Conservation (phyloP, 176 grass and related monocot genomes). For the Bonia amplexicaulis region DNA sequence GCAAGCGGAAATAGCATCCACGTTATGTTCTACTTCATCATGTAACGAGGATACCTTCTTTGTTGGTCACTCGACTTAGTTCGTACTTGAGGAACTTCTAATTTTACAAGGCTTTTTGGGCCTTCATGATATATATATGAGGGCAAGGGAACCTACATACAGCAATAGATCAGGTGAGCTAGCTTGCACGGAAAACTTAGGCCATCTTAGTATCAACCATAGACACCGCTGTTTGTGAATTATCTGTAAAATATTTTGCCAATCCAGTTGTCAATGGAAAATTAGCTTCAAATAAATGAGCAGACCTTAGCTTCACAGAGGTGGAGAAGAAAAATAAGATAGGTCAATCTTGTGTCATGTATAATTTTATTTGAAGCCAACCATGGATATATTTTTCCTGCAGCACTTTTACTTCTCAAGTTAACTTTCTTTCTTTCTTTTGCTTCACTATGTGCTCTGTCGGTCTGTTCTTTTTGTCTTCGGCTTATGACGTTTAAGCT, state of each 20-base stretch:
- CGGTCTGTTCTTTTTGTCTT: no score
- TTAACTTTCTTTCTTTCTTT: background rate
- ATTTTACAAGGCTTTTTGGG: background rate
- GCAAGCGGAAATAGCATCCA: background rate
- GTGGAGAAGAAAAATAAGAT: background rate
- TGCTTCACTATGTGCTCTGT: background rate
- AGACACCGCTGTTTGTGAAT: background rate
- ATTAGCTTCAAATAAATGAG: slow-evolving; percentile 5
- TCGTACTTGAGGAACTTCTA: background rate
- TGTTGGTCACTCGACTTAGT: background rate
- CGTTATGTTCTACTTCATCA: background rate
- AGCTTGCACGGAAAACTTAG: background rate
- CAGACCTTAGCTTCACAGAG: background rate
- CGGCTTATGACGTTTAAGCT: no score
- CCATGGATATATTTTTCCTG: background rate
- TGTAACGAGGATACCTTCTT: background rate
- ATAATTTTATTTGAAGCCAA: slow-evolving; percentile 4
- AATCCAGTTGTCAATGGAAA: background rate
- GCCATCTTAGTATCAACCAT: background rate
- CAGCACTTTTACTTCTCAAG: background rate
- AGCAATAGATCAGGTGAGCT: background rate
- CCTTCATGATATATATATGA: background rate
- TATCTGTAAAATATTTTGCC: background rate
- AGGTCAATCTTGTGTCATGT: background rate
- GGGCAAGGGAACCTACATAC: background rate